These are phyloP conservation scores for Fusarium foetens DNA, from an alignment of 2,329 filamentous ascomycete genomes.

Conservation along the genomic window DNA sequence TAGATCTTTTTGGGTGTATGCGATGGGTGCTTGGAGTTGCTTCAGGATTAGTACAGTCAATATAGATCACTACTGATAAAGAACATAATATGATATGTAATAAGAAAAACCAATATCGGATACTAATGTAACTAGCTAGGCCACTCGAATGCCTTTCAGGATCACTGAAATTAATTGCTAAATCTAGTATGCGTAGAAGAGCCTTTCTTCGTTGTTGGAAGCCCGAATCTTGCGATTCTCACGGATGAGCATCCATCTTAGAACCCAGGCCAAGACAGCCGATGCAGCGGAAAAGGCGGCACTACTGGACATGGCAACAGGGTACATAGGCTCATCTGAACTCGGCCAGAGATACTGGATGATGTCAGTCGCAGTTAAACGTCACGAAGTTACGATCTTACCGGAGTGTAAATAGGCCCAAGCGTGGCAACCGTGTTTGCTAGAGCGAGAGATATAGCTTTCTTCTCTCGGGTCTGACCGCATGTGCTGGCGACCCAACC, in stretches of 20 bases:
- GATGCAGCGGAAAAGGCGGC: constrained; percentile 48
- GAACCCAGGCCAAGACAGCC: constrained; percentile 51
- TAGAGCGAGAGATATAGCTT: constrained; percentile 54
- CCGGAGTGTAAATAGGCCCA: constrained; percentile 36
- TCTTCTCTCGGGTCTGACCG: constrained; percentile 60
- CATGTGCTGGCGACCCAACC: constrained; percentile 55
- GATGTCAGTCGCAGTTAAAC: not conserved
- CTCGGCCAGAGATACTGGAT: constrained; percentile 32
- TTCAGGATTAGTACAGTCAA: too few species aligned
- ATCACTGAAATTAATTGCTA: too few species aligned
- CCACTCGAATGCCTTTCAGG: too few species aligned
- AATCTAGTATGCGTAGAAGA: constrained; percentile 46
- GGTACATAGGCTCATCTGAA: constrained; percentile 18
- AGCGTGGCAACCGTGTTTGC: constrained; percentile 34
- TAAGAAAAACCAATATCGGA: too few species aligned
- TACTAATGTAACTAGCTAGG: too few species aligned
- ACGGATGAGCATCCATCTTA: constrained; percentile 48
- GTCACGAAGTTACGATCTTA: constrained; percentile 10
- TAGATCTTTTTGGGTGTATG: too few species aligned
- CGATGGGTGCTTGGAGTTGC: too few species aligned
- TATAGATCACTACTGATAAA: too few species aligned
- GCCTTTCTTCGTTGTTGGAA: constrained; percentile 36
- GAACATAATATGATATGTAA: too few species aligned
- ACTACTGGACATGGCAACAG: constrained; percentile 30
- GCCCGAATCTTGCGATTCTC: constrained; percentile 49